Conservation (phyloP, 179 eudicot species). For the Drosera spatulata region DNA sequence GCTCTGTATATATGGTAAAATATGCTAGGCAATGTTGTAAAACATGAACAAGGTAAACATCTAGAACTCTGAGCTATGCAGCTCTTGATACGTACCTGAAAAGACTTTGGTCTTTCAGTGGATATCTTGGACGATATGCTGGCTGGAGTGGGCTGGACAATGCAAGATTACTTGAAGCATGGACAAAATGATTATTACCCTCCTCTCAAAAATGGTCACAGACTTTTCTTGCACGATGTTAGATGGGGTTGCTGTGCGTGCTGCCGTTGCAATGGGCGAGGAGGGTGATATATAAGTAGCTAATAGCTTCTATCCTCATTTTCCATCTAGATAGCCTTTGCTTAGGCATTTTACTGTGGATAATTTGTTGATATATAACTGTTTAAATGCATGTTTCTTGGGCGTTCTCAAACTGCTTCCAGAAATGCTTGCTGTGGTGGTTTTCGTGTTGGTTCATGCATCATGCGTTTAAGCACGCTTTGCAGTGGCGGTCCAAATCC, state of each 20-base stretch:
- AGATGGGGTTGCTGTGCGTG: constrained; percentile 93
- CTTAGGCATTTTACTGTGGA: too few relatives aligned
- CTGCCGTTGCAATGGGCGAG: constrained; percentile 99
- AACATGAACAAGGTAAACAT: too few relatives aligned
- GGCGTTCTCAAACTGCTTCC: too few relatives aligned
- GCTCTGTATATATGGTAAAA: background rate
- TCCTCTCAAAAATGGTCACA: constrained; percentile 87
- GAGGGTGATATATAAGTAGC: constrained; percentile 88
- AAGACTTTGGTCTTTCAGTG: constrained; percentile 45
- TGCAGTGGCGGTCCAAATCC: too few relatives aligned
- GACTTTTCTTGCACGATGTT: constrained; percentile 90
- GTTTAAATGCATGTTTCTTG: too few relatives aligned
- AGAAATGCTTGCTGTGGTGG: too few relatives aligned
- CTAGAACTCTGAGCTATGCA: too few relatives aligned
- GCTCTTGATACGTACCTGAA: too few relatives aligned
- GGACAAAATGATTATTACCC: constrained; percentile 98
- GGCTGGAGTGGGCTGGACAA: constrained; percentile 89
- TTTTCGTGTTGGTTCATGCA: too few relatives aligned
- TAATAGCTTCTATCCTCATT: background rate
- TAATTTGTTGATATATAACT: too few relatives aligned
- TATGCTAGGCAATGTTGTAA: background rate
- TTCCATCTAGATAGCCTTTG: background rate
- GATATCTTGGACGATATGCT: constrained; percentile 98
- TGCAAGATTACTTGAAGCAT: constrained; percentile 93
- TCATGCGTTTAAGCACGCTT: too few relatives aligned